Conservation (phyloP, 2,329 filamentous ascomycete species). For the Sclerotinia spermophila region DNA sequence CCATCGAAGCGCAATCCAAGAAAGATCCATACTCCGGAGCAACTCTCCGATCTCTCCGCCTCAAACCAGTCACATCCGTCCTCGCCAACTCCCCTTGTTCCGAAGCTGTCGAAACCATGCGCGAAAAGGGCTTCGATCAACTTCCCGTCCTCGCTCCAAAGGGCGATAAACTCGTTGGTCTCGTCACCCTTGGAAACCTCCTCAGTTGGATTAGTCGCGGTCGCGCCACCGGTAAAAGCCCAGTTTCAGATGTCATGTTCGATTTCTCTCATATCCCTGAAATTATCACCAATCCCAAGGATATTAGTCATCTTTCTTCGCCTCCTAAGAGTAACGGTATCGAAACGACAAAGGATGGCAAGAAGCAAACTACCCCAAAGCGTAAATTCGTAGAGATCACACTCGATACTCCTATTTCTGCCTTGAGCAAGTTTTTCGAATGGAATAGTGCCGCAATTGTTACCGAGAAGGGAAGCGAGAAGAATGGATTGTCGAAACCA, state of each 20-base stretch:
- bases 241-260: constrained; percentile 91
- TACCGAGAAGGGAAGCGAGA: constrained; percentile 65
- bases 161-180: constrained; percentile 73
- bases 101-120: constrained; percentile 95
- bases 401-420: constrained; percentile 76
- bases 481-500: constrained; percentile 61
- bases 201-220: constrained; percentile 85
- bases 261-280: constrained; percentile 86
- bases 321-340: constrained; percentile 35
- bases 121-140: constrained; percentile 96
- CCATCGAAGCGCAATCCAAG: constrained; percentile 39
- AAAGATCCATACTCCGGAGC: constrained; percentile 71
- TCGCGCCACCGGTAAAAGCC: constrained; percentile 68
- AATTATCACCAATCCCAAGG: constrained; percentile 81
- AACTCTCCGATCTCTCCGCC: constrained; percentile 75
- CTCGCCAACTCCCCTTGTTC: constrained; percentile 67
- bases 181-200: constrained; percentile 92
- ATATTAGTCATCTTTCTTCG: constrained; percentile 45
- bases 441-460: constrained; percentile 97
- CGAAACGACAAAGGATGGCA: constrained; percentile 32
- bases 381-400: constrained; percentile 92
- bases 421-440: constrained; percentile 89
- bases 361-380: constrained; percentile 45
- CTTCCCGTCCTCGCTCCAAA: constrained; percentile 77
- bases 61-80: constrained; percentile 92